Base-by-base conservation (phyloP, 2,329 filamentous ascomycete species). In the Amauroascus niger region DNA sequence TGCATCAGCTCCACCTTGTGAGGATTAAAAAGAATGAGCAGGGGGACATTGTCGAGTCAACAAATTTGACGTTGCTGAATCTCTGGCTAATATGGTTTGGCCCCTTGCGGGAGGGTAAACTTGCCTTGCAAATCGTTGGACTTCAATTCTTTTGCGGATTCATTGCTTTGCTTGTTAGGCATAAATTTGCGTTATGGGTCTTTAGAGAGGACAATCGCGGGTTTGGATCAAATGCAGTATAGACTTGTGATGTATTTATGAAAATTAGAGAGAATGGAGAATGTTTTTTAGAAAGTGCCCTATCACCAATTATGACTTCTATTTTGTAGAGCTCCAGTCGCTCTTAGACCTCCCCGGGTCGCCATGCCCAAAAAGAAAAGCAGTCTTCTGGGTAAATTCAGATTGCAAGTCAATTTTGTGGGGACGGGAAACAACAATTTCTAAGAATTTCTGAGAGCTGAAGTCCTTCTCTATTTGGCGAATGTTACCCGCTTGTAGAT, bases 81-180 rank as follows among this genome's bases (percentile, higher is more conserved):
- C 78, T 98, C 53, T 98, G 91, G 91, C 76, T 98, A 58, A 87
- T 97, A 49, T 95, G 89, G 87, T 84, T 90, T 67, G 93, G 93
- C 0, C 90, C 93, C 2, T 80, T 95, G 76, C 80, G 87, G 58
- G 93, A 98, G 69, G 87, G 95, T 70, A 78, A 81, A 44, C 76
- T 98, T 52, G 87, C 88, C 24, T 74, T 82, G 65, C 88, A 93
- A 67, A 78, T 98, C 57, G 79, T 93, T 44, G 72, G 73, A n/a
- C 79, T 96, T 70, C 93, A 98, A 75, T 74, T 81, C 14, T 69
- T 77, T 3, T 79, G 86, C 58, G 93, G 93, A 6, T 68, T 94
- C n/a, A 72, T 88, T 40, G 93, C 90, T 18, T 73, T 98, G 56
- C 87, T 95, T 65, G 81, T 89, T 52, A 77, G 93, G 61, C 93